These are phyloP conservation scores for Mariannaea sp. DNA, from an alignment of 2,329 filamentous ascomycete species.

Conservation along the genomic window DNA sequence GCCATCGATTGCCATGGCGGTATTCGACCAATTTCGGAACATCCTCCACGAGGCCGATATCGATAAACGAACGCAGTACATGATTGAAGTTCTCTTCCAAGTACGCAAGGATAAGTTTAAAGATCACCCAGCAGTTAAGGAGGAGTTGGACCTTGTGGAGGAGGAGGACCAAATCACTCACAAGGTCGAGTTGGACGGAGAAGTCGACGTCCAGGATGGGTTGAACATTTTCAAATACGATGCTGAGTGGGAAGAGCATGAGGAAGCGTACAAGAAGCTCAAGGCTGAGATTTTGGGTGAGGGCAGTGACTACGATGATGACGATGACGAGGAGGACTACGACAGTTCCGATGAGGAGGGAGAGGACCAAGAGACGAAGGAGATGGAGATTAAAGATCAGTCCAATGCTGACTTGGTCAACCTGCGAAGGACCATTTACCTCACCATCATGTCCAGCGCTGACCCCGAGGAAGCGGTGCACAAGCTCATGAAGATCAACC, in stretches of 20 bases:
- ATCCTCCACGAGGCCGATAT: slow-evolving; percentile 97
- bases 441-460: slow-evolving; percentile 96
- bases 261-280: slow-evolving; percentile 85
- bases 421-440: slow-evolving; percentile 89
- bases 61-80: slow-evolving; percentile 98
- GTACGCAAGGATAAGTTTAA: slow-evolving; percentile 96
- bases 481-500: slow-evolving; percentile 92
- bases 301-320: slow-evolving; percentile 81
- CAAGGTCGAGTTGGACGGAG: slow-evolving; percentile 78
- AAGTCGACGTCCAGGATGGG: slow-evolving; percentile 81
- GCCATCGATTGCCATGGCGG: slow-evolving; percentile 79
- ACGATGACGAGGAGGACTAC: slow-evolving; percentile 61
- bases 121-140: slow-evolving; percentile 86
- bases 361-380: slow-evolving; percentile 76
- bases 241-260: slow-evolving; percentile 84
- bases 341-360: slow-evolving; percentile 69
- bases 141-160: slow-evolving; percentile 93
- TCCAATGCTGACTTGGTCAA: slow-evolving; percentile 96
- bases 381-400: slow-evolving; percentile 96
- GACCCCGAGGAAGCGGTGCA: slow-evolving; percentile 97
- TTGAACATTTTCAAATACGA: slow-evolving; percentile 98
- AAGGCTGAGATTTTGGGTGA: slow-evolving; percentile 95
- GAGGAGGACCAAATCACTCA: slow-evolving; percentile 99
- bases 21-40: slow-evolving; percentile 94
- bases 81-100: slow-evolving; percentile 98